A percentile compares a stretch with the other conserved stretches of the same genome.
phyloP scores from a whole-genome alignment of 2,329 filamentous ascomycete genomes.

The Colletotrichum liaoningense region DNA sequence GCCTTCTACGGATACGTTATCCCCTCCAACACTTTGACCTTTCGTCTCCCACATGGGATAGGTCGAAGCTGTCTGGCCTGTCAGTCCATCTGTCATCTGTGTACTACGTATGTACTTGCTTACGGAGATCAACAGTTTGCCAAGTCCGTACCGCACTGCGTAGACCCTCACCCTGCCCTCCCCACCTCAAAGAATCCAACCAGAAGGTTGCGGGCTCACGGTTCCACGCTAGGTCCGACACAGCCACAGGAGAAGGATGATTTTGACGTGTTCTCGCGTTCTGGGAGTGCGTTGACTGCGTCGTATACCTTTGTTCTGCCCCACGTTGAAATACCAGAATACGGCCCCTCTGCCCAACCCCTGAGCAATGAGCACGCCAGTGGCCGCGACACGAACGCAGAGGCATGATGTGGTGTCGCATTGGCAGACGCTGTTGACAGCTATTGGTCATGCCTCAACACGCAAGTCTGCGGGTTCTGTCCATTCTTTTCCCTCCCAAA shows the following conservation, averaged over 20 bases:
- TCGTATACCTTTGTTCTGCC: conserved; percentile 14
- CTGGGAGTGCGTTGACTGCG: background rate
- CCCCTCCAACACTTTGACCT: background rate
- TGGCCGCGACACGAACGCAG: conserved; percentile 11
- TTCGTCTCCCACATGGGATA: background rate
- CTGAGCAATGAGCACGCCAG: conserved; percentile 21
- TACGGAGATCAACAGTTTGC: background rate
- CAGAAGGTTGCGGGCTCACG: conserved; percentile 20
- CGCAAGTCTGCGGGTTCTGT: conserved; percentile 15
- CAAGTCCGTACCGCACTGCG: background rate
- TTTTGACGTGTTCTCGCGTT: conserved; percentile 16
- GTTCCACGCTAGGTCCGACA: conserved; percentile 22
- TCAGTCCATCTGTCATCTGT: background rate
- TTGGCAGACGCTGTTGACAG: background rate
- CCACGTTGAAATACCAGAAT: conserved; percentile 11
- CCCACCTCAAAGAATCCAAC: conserved; percentile 21
- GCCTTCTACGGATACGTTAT: background rate
- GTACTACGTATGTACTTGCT: background rate
- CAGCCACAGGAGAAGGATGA: conserved; percentile 24
- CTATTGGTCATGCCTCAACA: conserved; percentile 8
- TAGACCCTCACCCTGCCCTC: background rate
- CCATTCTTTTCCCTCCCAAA: background rate
- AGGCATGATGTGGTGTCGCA: conserved; percentile 5
- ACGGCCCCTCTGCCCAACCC: conserved; percentile 5
- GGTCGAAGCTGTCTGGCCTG: background rate